Percentiles rank a stretch among this genome's conserved stretches.
phyloP scores from a whole-genome alignment of 1,139 yeast species.

The Blastobotrys buckinghamii region DNA sequence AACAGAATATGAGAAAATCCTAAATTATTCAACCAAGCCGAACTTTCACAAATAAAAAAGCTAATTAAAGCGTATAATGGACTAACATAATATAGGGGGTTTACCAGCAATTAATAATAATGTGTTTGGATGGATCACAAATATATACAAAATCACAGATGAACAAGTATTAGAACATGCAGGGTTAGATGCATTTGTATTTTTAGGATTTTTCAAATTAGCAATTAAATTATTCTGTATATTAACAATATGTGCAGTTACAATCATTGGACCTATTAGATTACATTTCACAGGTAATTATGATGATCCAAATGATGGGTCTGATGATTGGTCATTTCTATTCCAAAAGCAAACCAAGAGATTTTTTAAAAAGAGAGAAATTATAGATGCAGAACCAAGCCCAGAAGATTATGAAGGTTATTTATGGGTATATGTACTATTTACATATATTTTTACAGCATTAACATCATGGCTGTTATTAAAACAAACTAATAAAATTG shows the following conservation, averaged over 20 bases:
- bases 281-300: conserved; percentile 63
- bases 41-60: background rate
- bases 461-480: conserved; percentile 58
- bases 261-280: conserved; percentile 67
- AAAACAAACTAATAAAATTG: conserved; percentile 64
- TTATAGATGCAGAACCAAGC: conserved; percentile 20
- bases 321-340: background rate
- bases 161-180: conserved; percentile 79
- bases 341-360: no score
- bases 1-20: no score
- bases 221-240: conserved; percentile 56
- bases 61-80: no score
- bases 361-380: conserved; percentile 8
- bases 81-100: conserved; percentile 19
- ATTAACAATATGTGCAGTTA: conserved; percentile 56
- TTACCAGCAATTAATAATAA: conserved; percentile 42
- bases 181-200: conserved; percentile 91
- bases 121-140: conserved; percentile 74
- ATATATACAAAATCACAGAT: conserved; percentile 60
- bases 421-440: conserved; percentile 74
- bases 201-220: conserved; percentile 72
- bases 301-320: conserved; percentile 47
- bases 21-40: no score
- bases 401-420: conserved; percentile 37
- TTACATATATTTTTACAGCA: conserved; percentile 78